These are phyloP conservation scores for Pseudopithomyces chartarum DNA, from an alignment of 2,329 filamentous ascomycete genomes.

Conservation along the genomic window DNA sequence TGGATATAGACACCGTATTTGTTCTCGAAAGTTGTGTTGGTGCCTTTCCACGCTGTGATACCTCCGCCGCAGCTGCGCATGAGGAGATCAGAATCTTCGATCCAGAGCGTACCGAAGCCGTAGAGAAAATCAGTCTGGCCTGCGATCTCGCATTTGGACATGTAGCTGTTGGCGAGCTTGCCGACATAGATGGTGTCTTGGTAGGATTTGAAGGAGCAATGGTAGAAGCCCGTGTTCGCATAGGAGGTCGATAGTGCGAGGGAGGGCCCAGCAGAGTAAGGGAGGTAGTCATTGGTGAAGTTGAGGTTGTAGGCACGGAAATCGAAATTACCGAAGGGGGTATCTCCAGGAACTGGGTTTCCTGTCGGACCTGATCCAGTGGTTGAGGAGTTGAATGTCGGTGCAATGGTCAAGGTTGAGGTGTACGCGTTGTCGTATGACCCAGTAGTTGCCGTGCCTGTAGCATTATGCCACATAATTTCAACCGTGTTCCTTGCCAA, in stretches of 20 bases:
- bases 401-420: constrained; percentile 65
- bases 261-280: constrained; percentile 60
- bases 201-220: constrained; percentile 68
- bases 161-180: constrained; percentile 69
- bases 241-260: constrained; percentile 65
- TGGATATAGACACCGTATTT: constrained; percentile 71
- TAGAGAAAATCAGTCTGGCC: constrained; percentile 73
- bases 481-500: constrained; percentile 58
- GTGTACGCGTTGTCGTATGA: constrained; percentile 67
- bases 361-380: constrained; percentile 68
- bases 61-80: constrained; percentile 68
- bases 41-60: constrained; percentile 71
- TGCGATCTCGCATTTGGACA: constrained; percentile 64
- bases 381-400: constrained; percentile 65
- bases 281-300: constrained; percentile 64
- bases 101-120: constrained; percentile 69
- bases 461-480: constrained; percentile 63
- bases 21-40: constrained; percentile 68
- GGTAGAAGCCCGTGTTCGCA: constrained; percentile 71
- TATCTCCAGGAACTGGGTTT: constrained; percentile 62
- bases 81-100: constrained; percentile 59
- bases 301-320: constrained; percentile 72
- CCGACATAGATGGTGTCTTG: constrained; percentile 73
- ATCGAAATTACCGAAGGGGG: constrained; percentile 66
- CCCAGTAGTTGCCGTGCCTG: constrained; percentile 48